Percentiles rank a stretch among this genome's conserved stretches.
phyloP scores from a whole-genome alignment of 441 rosid species.

The Viola pubescens region DNA sequence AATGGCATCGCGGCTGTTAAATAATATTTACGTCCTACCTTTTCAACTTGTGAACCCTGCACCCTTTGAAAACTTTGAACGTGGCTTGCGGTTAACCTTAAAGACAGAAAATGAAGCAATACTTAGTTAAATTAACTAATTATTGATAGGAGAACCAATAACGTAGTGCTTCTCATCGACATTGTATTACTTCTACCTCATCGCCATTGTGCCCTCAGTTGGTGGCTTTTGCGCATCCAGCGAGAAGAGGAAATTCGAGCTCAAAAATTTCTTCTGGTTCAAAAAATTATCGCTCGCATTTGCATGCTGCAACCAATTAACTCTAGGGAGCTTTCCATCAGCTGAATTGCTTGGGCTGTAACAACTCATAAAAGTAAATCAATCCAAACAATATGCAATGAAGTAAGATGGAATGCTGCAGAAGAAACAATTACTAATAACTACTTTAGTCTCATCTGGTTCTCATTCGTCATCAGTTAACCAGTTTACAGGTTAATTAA shows the following conservation, averaged over 20 bases:
- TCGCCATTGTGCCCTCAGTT: constrained; percentile 32
- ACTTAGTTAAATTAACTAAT: constrained; percentile 15
- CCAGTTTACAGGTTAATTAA: no score
- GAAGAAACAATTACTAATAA: not conserved
- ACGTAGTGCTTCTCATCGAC: not conserved
- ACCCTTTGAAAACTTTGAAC: constrained; percentile 36
- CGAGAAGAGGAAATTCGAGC: constrained; percentile 58
- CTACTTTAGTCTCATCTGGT: constrained; percentile 31
- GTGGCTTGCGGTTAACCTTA: constrained; percentile 45
- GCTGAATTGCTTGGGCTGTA: constrained; percentile 35
- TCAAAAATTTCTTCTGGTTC: constrained; percentile 36
- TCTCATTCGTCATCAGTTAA: constrained; percentile 31
- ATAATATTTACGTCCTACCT: constrained; percentile 33
- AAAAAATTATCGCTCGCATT: constrained; percentile 34
- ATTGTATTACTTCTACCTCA: constrained; percentile 29
- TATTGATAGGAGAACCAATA: not conserved
- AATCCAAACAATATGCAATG: constrained; percentile 3
- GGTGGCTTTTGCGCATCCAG: constrained; percentile 57
- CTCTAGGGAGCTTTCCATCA: constrained; percentile 43
- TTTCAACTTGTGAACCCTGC: constrained; percentile 42
- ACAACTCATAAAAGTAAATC: constrained; percentile 14
- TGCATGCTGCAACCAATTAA: constrained; percentile 68
- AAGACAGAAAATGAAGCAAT: constrained; percentile 9
- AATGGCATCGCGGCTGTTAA: not conserved
- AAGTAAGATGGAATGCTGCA: constrained; percentile 7